These are phyloP conservation scores for Odontarrhena argentea DNA, from an alignment of 345 rosid genomes.

Conservation along the genomic window DNA sequence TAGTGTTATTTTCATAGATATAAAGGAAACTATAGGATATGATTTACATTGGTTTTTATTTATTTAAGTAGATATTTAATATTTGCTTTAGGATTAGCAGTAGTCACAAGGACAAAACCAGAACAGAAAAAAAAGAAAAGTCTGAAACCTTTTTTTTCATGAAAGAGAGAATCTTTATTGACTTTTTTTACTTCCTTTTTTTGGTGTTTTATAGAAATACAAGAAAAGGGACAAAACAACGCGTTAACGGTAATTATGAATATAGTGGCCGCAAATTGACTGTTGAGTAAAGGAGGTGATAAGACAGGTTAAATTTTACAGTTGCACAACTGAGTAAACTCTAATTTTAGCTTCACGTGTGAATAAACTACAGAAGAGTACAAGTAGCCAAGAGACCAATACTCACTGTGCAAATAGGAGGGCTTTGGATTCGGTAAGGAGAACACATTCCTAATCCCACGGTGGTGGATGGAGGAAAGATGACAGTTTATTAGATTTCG, in stretches of 20 bases:
- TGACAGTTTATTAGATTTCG: too few species aligned
- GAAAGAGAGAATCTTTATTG: conserved; percentile 33
- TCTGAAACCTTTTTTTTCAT: conserved; percentile 36
- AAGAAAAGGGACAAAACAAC: conserved; percentile 21
- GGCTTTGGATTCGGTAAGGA: too few species aligned
- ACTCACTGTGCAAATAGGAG: too few species aligned
- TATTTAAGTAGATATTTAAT: conserved; percentile 7
- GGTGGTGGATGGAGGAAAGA: too few species aligned
- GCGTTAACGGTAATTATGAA: conserved; percentile 37
- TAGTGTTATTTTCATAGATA: conserved; percentile 41
- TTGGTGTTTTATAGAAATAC: conserved; percentile 20
- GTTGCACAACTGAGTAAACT: not conserved
- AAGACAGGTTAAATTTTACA: not conserved
- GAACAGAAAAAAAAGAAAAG: conserved; percentile 40
- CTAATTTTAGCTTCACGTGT: not conserved
- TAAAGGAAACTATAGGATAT: conserved; percentile 12
- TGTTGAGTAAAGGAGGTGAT: not conserved
- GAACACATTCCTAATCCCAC: too few species aligned
- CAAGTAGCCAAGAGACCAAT: too few species aligned
- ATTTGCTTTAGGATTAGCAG: conserved; percentile 9
- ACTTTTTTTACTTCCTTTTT: conserved; percentile 28
- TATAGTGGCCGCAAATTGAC: not conserved
- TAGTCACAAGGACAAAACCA: conserved; percentile 42
- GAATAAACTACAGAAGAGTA: not conserved
- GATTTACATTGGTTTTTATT: conserved; percentile 17